These are phyloP conservation scores for Fusarium oxysporum DNA, from an alignment of 2,329 filamentous ascomycete genomes.

Conservation along the genomic window DNA sequence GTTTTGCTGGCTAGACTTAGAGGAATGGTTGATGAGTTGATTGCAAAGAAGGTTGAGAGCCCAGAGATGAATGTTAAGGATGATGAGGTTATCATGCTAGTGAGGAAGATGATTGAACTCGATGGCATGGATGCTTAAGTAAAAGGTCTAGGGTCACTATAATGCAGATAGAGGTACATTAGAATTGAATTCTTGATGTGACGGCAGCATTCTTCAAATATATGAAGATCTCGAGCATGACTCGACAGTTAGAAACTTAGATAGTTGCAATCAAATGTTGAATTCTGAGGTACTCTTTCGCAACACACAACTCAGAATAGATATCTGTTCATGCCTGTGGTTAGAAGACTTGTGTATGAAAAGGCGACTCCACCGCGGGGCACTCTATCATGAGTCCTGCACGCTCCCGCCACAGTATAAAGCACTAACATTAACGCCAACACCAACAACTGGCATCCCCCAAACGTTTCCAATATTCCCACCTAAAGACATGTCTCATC, in stretches of 20 bases:
- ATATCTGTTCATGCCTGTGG: not conserved
- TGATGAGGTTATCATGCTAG: constrained; percentile 79
- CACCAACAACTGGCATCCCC: not conserved
- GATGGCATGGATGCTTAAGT: constrained; percentile 81
- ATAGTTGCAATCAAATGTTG: not conserved
- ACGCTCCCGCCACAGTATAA: constrained; percentile 3
- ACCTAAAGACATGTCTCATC: constrained; percentile 40
- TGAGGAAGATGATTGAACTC: constrained; percentile 85
- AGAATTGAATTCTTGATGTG: not conserved
- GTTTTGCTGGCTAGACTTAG: constrained; percentile 86
- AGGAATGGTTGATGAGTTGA: constrained; percentile 85
- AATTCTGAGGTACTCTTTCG: not conserved
- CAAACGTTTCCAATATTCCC: not conserved
- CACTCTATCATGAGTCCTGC: constrained; percentile 19
- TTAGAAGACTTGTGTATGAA: not conserved
- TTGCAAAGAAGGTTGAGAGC: constrained; percentile 84
- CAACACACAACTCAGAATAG: not conserved
- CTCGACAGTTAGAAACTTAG: not conserved
- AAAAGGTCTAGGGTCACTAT: not conserved
- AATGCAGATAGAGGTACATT: not conserved
- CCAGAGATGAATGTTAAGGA: constrained; percentile 69
- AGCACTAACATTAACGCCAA: not conserved
- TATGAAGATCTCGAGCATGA: not conserved
- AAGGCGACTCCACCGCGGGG: not conserved
- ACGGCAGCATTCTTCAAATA: not conserved